These are phyloP conservation scores for Solanum raphanifolium DNA, from an alignment of 257 asterid genomes.

Conservation along the genomic window DNA sequence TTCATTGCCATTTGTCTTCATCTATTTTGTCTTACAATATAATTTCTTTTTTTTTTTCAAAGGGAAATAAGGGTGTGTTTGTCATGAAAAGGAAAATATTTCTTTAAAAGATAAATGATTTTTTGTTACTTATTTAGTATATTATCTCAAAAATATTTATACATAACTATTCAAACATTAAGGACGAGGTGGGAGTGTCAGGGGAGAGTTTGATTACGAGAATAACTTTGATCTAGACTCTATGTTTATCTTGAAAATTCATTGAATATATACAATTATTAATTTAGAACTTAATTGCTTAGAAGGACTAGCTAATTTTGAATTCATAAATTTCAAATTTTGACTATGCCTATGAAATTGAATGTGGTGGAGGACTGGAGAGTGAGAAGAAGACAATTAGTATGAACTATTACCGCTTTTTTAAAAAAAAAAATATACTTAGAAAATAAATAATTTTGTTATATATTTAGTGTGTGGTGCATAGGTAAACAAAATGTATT, in stretches of 20 bases:
- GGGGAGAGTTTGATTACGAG: neutral
- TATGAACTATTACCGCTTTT: neutral
- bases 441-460: no score
- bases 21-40: neutral
- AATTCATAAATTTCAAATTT: neutral
- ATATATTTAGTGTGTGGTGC: no score
- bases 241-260: neutral
- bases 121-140: neutral
- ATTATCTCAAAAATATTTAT: neutral
- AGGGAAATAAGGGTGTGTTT: neutral
- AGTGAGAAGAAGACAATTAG: neutral
- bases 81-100: neutral
- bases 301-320: neutral
- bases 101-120: neutral
- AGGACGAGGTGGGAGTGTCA: neutral
- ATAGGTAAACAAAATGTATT: neutral
- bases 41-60: neutral
- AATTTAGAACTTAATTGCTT: neutral
- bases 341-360: neutral
- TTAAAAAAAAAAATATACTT: no score
- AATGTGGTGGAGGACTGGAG: neutral
- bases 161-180: neutral
- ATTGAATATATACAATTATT: neutral
- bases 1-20: neutral
- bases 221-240: neutral